These are phyloP conservation scores for Zygosaccharomyces lentus DNA, from an alignment of 805 yeast genomes.

Conservation along the genomic window DNA sequence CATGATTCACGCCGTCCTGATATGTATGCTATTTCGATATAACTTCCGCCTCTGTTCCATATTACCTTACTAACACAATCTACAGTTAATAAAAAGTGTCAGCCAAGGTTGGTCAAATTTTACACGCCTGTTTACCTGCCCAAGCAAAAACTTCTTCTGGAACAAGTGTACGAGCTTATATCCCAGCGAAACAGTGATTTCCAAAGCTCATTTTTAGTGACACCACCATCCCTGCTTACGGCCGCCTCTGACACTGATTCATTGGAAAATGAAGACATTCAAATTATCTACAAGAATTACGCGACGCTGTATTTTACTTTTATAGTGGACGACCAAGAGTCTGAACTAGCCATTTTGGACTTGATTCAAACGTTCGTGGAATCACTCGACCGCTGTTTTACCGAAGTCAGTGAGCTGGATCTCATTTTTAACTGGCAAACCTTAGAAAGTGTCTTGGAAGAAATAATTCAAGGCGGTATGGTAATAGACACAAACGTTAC, in stretches of 20 bases:
- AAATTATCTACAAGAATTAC: constrained; percentile 88
- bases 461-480: constrained; percentile 96
- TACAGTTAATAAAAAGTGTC: constrained; percentile 80
- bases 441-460: constrained; percentile 82
- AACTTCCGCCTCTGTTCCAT: background rate
- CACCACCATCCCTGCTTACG: constrained; percentile 65
- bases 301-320: constrained; percentile 96
- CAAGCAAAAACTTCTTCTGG: constrained; percentile 73
- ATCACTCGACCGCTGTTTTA: constrained; percentile 86
- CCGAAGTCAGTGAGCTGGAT: constrained; percentile 92
- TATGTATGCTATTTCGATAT: constrained; percentile 49
- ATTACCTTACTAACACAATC: constrained; percentile 6
- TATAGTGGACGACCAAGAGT: constrained; percentile 92
- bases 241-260: constrained; percentile 27
- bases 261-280: constrained; percentile 62
- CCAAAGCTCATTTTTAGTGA: constrained; percentile 85
- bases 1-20: constrained; percentile 85
- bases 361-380: constrained; percentile 96
- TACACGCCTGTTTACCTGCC: constrained; percentile 85
- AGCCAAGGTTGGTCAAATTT: constrained; percentile 85
- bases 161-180: constrained; percentile 77
- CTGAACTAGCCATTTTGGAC: constrained; percentile 89
- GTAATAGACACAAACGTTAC: constrained; percentile 87
- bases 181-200: constrained; percentile 57
- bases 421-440: constrained; percentile 99